Base-by-base conservation (phyloP, 2,329 filamentous ascomycete genomes). In the Paraphoma sp. region DNA sequence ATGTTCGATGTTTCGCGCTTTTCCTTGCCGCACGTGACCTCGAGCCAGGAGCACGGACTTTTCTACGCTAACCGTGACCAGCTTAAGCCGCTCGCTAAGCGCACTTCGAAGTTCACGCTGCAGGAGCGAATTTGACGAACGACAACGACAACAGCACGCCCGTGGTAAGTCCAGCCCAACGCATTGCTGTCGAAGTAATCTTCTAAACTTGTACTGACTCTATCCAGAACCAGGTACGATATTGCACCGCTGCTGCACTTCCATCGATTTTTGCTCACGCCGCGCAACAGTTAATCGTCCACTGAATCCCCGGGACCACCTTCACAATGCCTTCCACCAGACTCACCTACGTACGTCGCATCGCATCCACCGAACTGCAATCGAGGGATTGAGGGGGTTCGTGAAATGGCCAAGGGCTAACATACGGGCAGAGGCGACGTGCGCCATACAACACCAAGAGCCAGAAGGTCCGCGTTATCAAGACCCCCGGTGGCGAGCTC, bases 401-500 rank as follows among this genome's bases (percentile, higher is more conserved):
- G 23, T 23, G 23, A 7, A 36, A 10, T 36, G 33, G 33, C 33
- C 33, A 36, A 10, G 33, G 62, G 55, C 73, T 78, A 65, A 78
- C 74, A 72, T 56, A 23, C 67, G 60, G 62, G 68, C 72, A 85
- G 83, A 81, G 83, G 74, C 81, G 83, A 76, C 79, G 83, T 75
- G 81, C 83, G 71, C 80, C 82, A 80, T 99, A 98, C 91, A 98
- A 98, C 89, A 98, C 94, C 81, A 86, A 86, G 81, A 96, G 92
- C 82, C 97, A 99, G 91, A 92, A 93, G 84, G 94, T 95, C 81
- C 91, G 95, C 80, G 70, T 77, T 62, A 69, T 75, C 69, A 75
- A 72, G 88, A 99, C 95, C 72, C 95, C 96, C 72, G 96, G 95
- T 82, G 95, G 95, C 81, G 88, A 94, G 81, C 89, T 97, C 78